A percentile compares a stretch with the other conserved stretches of the same genome.
Conservation (phyloP, 352 stramenopile genomes). For the Phytophthora meadii region DNA sequence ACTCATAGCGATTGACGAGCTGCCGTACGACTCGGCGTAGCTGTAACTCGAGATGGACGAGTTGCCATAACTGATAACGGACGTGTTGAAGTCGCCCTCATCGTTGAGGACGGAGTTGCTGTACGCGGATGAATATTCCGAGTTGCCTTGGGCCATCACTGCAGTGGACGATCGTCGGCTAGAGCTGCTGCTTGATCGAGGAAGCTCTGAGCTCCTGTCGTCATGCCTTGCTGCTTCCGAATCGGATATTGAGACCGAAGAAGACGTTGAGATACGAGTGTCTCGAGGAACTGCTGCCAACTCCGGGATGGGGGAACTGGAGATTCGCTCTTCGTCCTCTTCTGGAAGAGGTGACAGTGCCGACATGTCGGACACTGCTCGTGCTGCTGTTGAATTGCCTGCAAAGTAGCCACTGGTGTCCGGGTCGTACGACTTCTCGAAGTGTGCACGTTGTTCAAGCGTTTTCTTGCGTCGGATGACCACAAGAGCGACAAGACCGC, state of each 20-base stretch:
- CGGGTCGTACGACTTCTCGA: slow-evolving; percentile 53
- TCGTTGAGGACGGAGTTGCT: slow-evolving; percentile 27
- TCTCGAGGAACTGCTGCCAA: slow-evolving; percentile 41
- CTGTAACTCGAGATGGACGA: slow-evolving; percentile 40
- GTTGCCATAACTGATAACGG: slow-evolving; percentile 38
- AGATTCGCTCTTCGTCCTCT: slow-evolving; percentile 30
- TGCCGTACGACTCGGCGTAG: slow-evolving; percentile 56
- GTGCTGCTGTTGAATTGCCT: slow-evolving; percentile 32
- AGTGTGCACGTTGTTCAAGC: slow-evolving; percentile 50
- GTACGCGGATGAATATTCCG: slow-evolving; percentile 44
- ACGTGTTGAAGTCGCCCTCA: slow-evolving; percentile 30
- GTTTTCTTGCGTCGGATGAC: slow-evolving; percentile 65
- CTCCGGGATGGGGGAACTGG: slow-evolving; percentile 56
- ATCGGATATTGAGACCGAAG: slow-evolving; percentile 49
- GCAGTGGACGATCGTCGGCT: slow-evolving; percentile 57
- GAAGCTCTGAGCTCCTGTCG: slow-evolving; percentile 25
- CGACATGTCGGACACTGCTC: slow-evolving; percentile 28
- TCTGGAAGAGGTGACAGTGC: slow-evolving; percentile 44
- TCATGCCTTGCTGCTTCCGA: slow-evolving; percentile 44
- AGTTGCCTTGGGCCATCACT: slow-evolving; percentile 36
- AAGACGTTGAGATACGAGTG: slow-evolving; percentile 54
- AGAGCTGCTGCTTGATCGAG: slow-evolving; percentile 16
- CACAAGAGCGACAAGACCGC: slow-evolving; percentile 55
- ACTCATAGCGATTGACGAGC: slow-evolving; percentile 60
- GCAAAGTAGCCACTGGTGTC: slow-evolving; percentile 53